Conservation (phyloP, 2,329 filamentous ascomycete species). For the Diaporthe nobilis region DNA sequence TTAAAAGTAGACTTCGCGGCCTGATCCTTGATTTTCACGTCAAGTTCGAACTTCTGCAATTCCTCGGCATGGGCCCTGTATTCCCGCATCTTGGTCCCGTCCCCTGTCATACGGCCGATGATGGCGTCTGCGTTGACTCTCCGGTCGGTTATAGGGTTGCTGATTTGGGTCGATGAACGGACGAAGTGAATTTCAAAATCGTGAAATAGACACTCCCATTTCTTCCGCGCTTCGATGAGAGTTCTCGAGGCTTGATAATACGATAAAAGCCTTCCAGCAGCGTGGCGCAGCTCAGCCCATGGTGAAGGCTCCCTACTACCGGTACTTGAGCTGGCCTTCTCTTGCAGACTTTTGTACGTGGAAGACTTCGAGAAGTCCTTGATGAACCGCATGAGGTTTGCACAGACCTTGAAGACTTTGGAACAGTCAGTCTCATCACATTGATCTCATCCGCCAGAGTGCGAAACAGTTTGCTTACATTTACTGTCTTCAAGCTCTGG, state of each 20-base stretch:
- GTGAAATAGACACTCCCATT: conserved; percentile 51
- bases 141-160: conserved; percentile 41
- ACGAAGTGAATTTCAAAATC: conserved; percentile 48
- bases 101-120: conserved; percentile 42
- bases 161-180: conserved; percentile 44
- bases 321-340: conserved; percentile 36
- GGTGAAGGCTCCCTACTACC: conserved; percentile 21
- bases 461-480: background rate
- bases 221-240: conserved; percentile 44
- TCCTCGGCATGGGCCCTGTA: conserved; percentile 40
- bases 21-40: conserved; percentile 36
- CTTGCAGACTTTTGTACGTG: conserved; percentile 41
- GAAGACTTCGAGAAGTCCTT: conserved; percentile 17
- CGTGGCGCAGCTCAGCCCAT: conserved; percentile 49
- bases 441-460: background rate
- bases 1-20: conserved; percentile 39
- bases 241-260: conserved; percentile 47
- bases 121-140: conserved; percentile 42
- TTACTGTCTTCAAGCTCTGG: background rate
- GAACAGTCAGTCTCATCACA: background rate
- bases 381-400: conserved; percentile 11
- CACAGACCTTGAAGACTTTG: conserved; percentile 30
- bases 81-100: background rate
- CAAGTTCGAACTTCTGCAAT: conserved; percentile 43
- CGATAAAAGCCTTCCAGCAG: conserved; percentile 47